Conservation (phyloP, 108 stramenopile genomes). For the Cyclotella atomus region DNA sequence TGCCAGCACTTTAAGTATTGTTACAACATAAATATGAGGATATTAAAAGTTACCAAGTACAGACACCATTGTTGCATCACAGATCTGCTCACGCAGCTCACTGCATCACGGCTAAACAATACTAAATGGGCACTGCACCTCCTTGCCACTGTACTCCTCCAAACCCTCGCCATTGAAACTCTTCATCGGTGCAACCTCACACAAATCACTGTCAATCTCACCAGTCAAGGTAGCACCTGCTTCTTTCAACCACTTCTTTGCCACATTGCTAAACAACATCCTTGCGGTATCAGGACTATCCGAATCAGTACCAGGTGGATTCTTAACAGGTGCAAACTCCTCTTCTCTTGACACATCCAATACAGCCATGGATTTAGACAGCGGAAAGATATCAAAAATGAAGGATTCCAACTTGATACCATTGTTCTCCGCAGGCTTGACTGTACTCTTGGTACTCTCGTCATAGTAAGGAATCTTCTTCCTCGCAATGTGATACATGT, state of each 20-base stretch:
- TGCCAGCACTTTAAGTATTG: too few relatives aligned
- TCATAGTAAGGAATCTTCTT: conserved; percentile 97
- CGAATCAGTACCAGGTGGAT: conserved; percentile 71
- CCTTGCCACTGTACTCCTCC: conserved; percentile 62
- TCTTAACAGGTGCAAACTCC: conserved; percentile 99
- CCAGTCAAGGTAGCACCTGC: conserved; percentile 71
- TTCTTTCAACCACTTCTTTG: conserved; percentile 67
- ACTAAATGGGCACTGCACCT: conserved; percentile 70
- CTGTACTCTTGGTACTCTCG: conserved; percentile 55
- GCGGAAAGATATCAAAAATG: conserved; percentile 98
- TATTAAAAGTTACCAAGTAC: too few relatives aligned
- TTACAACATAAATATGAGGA: too few relatives aligned
- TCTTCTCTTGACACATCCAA: conserved; percentile 88
- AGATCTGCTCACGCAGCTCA: too few relatives aligned
- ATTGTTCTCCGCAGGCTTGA: conserved; percentile 74
- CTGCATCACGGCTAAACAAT: too few relatives aligned
- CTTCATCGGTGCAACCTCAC: conserved; percentile 80
- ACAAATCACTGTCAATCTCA: conserved; percentile 50
- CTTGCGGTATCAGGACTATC: conserved; percentile 90
- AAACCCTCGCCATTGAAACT: conserved; percentile 86
- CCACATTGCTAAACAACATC: conserved; percentile 61
- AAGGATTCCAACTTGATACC: conserved; percentile 99
- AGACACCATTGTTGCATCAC: too few relatives aligned
- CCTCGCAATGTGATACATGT: conserved; percentile 93
- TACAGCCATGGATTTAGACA: conserved; percentile 85